Base-by-base conservation (phyloP, 2,329 filamentous ascomycete genomes). In the Massarina eburnea region DNA sequence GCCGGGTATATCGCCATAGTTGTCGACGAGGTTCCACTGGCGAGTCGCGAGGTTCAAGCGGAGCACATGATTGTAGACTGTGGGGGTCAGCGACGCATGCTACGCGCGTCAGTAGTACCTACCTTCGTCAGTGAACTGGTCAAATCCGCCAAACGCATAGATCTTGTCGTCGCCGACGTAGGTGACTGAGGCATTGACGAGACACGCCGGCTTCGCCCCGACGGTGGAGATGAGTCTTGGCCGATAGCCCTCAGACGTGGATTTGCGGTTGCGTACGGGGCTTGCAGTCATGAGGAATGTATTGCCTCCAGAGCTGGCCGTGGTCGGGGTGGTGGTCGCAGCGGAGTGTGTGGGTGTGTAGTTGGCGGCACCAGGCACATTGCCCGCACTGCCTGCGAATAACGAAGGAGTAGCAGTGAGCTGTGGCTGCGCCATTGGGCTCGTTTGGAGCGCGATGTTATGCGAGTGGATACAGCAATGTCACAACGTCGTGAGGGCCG, bases 181-280 rank as follows among this genome's bases (percentile, higher is more conserved):
- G n/a, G 94, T 99, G 49, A 97, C 92, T 1, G 94, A 97, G 41
- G 94, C 94, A 76, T 99, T 99, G 57, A 99, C 92, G 39, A 99
- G 80, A 66, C 92, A 97, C 27, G 94, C 91, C 29, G 94, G 94
- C 56, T 91, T 83, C 72, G 77, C 75, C 46, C 76, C 76, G 40
- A 79, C 72, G 9, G 76, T 78, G 26, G 75, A 76, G 55, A 78
- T 92, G 50, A 96, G 88, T 67, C 86, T 88, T 27, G 92, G 92
- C 39, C 87, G 85, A 71, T 95, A 95, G 54, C 84, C 84, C 66
- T 95, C 90, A 45, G 78, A 78, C 48, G 79, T 79, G 17, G 79
- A 76, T 48, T 63, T 67, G 37, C 71, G 66, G 46, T 52, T 61
- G 26, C 74, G 71, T 48, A 84, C 77, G 12, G 91, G 89, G 64